Evolutionary conservation across 352 stramenopile species (phyloP).

Genomic region (Phytophthora nicotianae): DNA sequence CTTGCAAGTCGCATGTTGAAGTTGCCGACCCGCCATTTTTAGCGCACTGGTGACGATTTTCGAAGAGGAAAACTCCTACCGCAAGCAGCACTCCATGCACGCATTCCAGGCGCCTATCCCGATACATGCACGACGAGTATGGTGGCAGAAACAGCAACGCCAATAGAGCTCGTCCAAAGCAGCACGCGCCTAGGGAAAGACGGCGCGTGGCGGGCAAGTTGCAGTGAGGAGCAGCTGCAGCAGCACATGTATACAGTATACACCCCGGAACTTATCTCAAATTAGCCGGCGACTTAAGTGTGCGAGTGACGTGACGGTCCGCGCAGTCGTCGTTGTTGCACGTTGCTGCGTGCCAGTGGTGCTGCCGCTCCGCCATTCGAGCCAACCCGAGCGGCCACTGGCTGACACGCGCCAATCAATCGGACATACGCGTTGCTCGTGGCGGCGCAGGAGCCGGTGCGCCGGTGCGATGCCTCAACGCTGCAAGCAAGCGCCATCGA

Average conservation of each 20-base stretch:
- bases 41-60: constrained; percentile 5
- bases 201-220: not conserved
- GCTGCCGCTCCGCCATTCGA: not conserved
- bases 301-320: too few species aligned
- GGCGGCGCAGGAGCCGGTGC: not conserved
- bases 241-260: not conserved
- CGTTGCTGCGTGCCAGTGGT: not conserved
- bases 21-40: constrained; percentile 10
- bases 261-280: not conserved
- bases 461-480: not conserved
- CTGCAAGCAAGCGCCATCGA: not conserved
- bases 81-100: not conserved
- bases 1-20: constrained; percentile 19
- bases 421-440: not conserved
- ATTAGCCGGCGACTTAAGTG: not conserved
- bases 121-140: not conserved
- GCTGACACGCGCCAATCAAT: not conserved
- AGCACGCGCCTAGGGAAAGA: constrained; percentile 5
- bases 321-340: too few species aligned
- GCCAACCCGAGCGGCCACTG: not conserved
- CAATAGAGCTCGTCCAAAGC: not conserved
- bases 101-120: not conserved
- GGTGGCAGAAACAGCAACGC: not conserved
- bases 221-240: not conserved
- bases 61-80: not conserved